These are phyloP conservation scores for Umbellularia californica DNA, from an alignment of 164 flowering plant genomes.

Conservation along the genomic window DNA sequence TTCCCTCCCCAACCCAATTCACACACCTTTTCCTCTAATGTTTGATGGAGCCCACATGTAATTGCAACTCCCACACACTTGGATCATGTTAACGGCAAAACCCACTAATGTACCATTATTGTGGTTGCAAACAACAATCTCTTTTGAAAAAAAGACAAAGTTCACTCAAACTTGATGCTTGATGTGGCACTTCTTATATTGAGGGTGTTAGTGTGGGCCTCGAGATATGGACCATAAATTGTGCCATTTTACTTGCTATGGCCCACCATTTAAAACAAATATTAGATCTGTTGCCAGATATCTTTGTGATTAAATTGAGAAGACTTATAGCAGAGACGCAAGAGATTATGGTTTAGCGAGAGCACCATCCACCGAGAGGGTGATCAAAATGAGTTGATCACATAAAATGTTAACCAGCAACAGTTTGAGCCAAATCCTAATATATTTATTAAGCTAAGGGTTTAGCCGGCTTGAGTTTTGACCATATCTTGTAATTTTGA, in stretches of 20 bases:
- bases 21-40: background rate
- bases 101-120: background rate
- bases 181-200: background rate
- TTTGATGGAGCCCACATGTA: background rate
- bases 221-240: background rate
- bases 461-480: too few relatives aligned
- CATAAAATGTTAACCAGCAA: too few relatives aligned
- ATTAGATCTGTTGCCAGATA: too few relatives aligned
- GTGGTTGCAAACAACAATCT: background rate
- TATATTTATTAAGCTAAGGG: too few relatives aligned
- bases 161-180: background rate
- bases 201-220: background rate
- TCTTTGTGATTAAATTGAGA: background rate
- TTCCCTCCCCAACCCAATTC: background rate
- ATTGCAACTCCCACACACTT: background rate
- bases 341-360: too few relatives aligned
- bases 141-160: too few relatives aligned
- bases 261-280: background rate
- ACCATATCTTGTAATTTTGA: too few relatives aligned
- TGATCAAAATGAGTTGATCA: too few relatives aligned
- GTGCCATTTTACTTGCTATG: background rate
- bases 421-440: too few relatives aligned
- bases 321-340: background rate
- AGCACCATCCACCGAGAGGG: too few relatives aligned
- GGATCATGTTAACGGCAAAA: too few relatives aligned